A percentile compares a stretch with the other conserved stretches of the same genome.
Conservation (phyloP, 805 yeast genomes). For the Starmerella vaccinii region DNA sequence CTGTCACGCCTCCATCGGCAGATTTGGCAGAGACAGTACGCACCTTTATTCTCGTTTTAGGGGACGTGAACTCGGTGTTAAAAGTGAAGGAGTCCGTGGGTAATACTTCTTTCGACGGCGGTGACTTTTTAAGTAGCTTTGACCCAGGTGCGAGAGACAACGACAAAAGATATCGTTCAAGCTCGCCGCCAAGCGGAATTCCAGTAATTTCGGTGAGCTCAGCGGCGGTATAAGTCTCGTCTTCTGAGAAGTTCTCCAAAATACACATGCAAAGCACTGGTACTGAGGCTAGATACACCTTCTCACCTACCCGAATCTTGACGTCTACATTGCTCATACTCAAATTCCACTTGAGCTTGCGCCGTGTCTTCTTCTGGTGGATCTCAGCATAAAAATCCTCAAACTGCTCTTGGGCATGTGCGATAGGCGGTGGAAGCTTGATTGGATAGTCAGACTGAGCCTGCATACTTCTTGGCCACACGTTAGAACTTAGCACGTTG, state of each 20-base stretch:
- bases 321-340: slow-evolving; percentile 76
- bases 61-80: slow-evolving; percentile 37
- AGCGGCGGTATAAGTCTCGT: slow-evolving; percentile 41
- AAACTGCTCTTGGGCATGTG: slow-evolving; percentile 37
- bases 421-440: slow-evolving; percentile 37
- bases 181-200: slow-evolving; percentile 57
- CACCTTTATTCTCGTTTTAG: slow-evolving; percentile 46
- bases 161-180: slow-evolving; percentile 69
- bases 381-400: slow-evolving; percentile 38
- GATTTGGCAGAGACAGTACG: slow-evolving; percentile 19
- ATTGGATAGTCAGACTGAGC: slow-evolving; percentile 14
- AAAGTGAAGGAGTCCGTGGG: slow-evolving; percentile 56
- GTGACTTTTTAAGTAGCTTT: slow-evolving; percentile 60
- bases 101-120: slow-evolving; percentile 29
- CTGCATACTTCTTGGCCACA: slow-evolving; percentile 47
- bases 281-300: slow-evolving; percentile 67
- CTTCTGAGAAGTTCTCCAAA: slow-evolving; percentile 59
- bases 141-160: slow-evolving; percentile 75
- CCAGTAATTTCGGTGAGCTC: slow-evolving; percentile 57
- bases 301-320: slow-evolving; percentile 54
- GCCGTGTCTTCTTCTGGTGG: slow-evolving; percentile 8
- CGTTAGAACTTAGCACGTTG: slow-evolving; percentile 59
- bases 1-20: slow-evolving; percentile 46
- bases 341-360: slow-evolving; percentile 68
- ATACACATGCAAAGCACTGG: slow-evolving; percentile 74